A percentile compares a stretch with the other conserved stretches of the same genome.
phyloP scores from a whole-genome alignment of 208 protist species.

The Giardia muris region DNA sequence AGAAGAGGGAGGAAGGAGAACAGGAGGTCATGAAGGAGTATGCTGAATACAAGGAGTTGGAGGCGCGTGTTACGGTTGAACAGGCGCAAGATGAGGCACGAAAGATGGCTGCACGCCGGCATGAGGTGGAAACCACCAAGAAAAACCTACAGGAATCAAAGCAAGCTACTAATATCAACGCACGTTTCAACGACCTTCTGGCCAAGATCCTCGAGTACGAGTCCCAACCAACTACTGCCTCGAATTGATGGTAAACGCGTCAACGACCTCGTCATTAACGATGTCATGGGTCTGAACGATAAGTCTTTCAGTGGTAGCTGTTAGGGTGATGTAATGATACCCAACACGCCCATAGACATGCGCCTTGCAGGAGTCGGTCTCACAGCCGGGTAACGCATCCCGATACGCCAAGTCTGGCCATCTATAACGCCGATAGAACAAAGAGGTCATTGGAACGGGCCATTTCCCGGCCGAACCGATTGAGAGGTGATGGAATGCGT shows the following conservation, averaged over 20 bases:
- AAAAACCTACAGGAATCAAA: not conserved
- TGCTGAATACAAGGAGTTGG: not conserved
- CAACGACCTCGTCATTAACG: too few relatives aligned
- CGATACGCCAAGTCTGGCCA: not conserved
- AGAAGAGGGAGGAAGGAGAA: not conserved
- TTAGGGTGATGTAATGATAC: not conserved
- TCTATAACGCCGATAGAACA: not conserved
- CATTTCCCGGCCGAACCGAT: not conserved
- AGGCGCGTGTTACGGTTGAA: not conserved
- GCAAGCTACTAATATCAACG: not conserved
- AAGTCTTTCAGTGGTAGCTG: not conserved
- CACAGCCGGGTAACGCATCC: not conserved
- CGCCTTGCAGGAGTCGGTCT: not conserved
- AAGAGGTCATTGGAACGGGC: not conserved
- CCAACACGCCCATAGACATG: not conserved
- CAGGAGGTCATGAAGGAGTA: not conserved
- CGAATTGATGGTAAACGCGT: too few relatives aligned
- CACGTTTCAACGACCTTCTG: not conserved
- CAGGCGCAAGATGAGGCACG: not conserved
- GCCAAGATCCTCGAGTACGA: not conserved
- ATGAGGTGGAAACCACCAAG: not conserved
- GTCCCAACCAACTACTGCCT: too few relatives aligned
- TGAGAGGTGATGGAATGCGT: not conserved
- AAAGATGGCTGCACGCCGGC: not conserved
- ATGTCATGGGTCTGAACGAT: too few relatives aligned